Percentiles rank a stretch among this genome's conserved stretches.
These are phyloP conservation scores for Spencermartinsiella europaea DNA, from an alignment of 805 yeast species.

Conservation along the genomic window DNA sequence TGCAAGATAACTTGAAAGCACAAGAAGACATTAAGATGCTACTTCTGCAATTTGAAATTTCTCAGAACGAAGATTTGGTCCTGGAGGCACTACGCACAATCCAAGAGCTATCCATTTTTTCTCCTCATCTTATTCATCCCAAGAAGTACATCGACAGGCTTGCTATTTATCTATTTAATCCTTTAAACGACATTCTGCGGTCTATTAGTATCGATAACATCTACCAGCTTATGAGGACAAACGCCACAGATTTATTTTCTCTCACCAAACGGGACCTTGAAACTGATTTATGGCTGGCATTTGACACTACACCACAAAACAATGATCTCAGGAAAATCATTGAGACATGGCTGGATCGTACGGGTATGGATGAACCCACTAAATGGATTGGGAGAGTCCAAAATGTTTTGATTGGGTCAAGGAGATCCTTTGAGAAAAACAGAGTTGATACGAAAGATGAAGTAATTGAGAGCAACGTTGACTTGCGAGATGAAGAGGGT, in stretches of 20 bases:
- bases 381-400: conserved; percentile 58
- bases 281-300: conserved; percentile 56
- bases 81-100: conserved; percentile 38
- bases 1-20: conserved; percentile 25
- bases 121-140: conserved; percentile 33
- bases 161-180: conserved; percentile 18
- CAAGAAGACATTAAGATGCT: conserved; percentile 24
- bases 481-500: conserved; percentile 42
- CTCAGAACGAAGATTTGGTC: conserved; percentile 28
- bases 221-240: conserved; percentile 52
- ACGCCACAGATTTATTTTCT: conserved; percentile 42
- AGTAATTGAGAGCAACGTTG: conserved; percentile 29
- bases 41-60: conserved; percentile 34
- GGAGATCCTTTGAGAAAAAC: conserved; percentile 35
- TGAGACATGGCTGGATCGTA: conserved; percentile 55
- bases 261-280: conserved; percentile 40
- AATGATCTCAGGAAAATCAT: conserved; percentile 43
- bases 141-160: conserved; percentile 25
- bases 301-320: conserved; percentile 43
- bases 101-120: conserved; percentile 47
- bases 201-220: conserved; percentile 51
- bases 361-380: conserved; percentile 36
- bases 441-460: conserved; percentile 12
- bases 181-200: conserved; percentile 20
- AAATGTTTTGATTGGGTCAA: conserved; percentile 38